Evolutionary conservation across 1,284 basidiomycete species (phyloP), one percentile per base, ranked within the genome.

Genomic region (Puccinia polysora): DNA sequence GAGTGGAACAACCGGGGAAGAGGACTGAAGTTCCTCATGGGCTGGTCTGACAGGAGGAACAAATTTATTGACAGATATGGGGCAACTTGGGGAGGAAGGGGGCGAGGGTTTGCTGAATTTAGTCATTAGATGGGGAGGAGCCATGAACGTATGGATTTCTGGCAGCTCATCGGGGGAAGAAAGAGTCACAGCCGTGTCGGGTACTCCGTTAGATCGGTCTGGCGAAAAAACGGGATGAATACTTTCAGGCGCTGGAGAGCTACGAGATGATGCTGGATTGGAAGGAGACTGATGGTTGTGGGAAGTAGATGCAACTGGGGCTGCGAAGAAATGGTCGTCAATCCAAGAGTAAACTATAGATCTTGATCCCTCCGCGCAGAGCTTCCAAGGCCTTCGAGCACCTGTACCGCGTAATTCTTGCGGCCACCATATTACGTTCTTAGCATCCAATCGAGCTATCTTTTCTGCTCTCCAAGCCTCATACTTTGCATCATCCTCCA

Each of bases 401-500:
- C 67, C 67, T 23, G 23, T 38, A 28, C 67, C 67, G 18, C 56
- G 18, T 18, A 50, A 18, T 14, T 60, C 40, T 7, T 25, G n/a
- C 2, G 55, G 28, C 67, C 67, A 69, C 67, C 67, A 69, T 23
- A 38, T 8, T 28, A 69, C 56, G 12, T 60, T 34, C 2, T 40
- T 49, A 12, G 25, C 20, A 25, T 59, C 56, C 28, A 69, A 47
- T n/a, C 28, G 36, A 5, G 53, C 45, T 36, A 45, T 52, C n/a
- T 18, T 34, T 8, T 43, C 43, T 0, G 14, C 28, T 40, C 56
- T 58, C 67, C 67, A 69, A 7, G 15, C 15, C 15, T 69, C 55
- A 52, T 69, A 69, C 20, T 25, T 20, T 0, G 18, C 43, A 4
- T 69, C 67, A 47, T 69, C 56, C 1, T 64, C 45, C 1, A 64